Percentiles rank a stretch among this genome's conserved stretches.
phyloP scores from a whole-genome alignment of 2,329 filamentous ascomycete species.

The Mycocentrospora acerina region DNA sequence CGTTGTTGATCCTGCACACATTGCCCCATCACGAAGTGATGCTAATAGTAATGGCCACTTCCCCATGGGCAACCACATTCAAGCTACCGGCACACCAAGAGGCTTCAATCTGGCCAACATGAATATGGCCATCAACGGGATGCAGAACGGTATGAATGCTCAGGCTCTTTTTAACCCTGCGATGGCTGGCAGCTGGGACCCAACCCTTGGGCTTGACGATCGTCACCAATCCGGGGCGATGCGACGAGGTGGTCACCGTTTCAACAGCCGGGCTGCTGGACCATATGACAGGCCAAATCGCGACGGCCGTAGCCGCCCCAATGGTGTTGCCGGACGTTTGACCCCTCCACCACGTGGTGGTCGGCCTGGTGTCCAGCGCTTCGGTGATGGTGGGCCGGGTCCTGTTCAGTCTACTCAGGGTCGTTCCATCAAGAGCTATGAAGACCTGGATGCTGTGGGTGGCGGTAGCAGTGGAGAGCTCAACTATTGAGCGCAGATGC shows the following conservation, averaged over 20 bases:
- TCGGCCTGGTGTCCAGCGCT: slow-evolving; percentile 59
- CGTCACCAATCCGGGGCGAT: slow-evolving; percentile 46
- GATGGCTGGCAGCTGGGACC: slow-evolving; percentile 61
- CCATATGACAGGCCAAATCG: slow-evolving; percentile 45
- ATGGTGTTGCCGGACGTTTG: slow-evolving; percentile 50
- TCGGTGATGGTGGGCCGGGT: slow-evolving; percentile 74
- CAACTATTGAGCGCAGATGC: slow-evolving; percentile 66
- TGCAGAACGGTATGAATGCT: slow-evolving; percentile 40
- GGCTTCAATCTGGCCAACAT: slow-evolving; percentile 86
- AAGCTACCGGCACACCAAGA: slow-evolving; percentile 77
- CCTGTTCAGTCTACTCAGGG: slow-evolving; percentile 91
- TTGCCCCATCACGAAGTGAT: slow-evolving; percentile 89
- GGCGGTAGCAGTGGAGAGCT: slow-evolving; percentile 72
- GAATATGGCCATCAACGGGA: slow-evolving; percentile 57
- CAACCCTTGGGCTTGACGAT: slow-evolving; percentile 37
- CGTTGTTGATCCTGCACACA: slow-evolving; percentile 90
- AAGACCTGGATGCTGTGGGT: slow-evolving; percentile 83
- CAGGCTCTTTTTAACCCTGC: slow-evolving; percentile 53
- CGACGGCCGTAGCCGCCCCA: slow-evolving; percentile 49
- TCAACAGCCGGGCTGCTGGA: slow-evolving; percentile 41
- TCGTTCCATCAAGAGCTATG: slow-evolving; percentile 92
- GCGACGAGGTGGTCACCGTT: slow-evolving; percentile 43
- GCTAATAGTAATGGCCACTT: slow-evolving; percentile 96
- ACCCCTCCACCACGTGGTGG: slow-evolving; percentile 54
- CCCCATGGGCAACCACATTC: slow-evolving; percentile 72